Evolutionary conservation across 495 filamentous ascomycete species (phyloP).

Genomic region (Podospora anserina): DNA sequence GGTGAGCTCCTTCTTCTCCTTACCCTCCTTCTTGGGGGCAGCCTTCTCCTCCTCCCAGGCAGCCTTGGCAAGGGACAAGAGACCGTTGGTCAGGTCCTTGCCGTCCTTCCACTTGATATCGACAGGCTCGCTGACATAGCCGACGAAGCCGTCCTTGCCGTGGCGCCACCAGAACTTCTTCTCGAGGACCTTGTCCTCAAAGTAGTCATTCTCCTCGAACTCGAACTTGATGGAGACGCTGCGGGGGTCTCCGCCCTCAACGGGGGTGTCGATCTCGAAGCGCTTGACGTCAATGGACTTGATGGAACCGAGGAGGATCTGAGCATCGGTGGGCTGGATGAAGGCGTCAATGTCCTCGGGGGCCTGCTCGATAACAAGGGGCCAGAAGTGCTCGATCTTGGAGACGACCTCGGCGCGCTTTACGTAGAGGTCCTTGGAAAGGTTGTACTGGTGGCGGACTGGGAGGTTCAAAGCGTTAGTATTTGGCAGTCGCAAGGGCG

Average conservation of each 20-base stretch:
- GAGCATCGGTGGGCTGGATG: slow-evolving; percentile 74
- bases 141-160: slow-evolving; percentile 61
- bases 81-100: slow-evolving; percentile 76
- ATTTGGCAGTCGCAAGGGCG: neutral
- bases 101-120: slow-evolving; percentile 83
- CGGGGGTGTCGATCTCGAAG: slow-evolving; percentile 64
- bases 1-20: slow-evolving; percentile 46
- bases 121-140: slow-evolving; percentile 80
- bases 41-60: slow-evolving; percentile 65
- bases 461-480: slow-evolving; percentile 1
- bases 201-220: slow-evolving; percentile 68
- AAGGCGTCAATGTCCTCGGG: slow-evolving; percentile 79
- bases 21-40: slow-evolving; percentile 30
- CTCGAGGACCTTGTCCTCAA: slow-evolving; percentile 68
- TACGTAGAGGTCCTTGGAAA: slow-evolving; percentile 60
- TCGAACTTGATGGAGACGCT: slow-evolving; percentile 59
- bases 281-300: slow-evolving; percentile 63
- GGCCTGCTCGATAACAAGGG: slow-evolving; percentile 78
- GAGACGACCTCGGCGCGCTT: slow-evolving; percentile 65
- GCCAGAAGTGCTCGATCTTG: slow-evolving; percentile 81
- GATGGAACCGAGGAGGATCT: slow-evolving; percentile 60
- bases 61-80: slow-evolving; percentile 66
- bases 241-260: slow-evolving; percentile 59
- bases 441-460: slow-evolving; percentile 57
- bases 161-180: slow-evolving; percentile 87